Percentiles rank a stretch among this genome's conserved stretches.
phyloP scores from a whole-genome alignment of 1,284 basidiomycete genomes.

The Butyriboletus regius region DNA sequence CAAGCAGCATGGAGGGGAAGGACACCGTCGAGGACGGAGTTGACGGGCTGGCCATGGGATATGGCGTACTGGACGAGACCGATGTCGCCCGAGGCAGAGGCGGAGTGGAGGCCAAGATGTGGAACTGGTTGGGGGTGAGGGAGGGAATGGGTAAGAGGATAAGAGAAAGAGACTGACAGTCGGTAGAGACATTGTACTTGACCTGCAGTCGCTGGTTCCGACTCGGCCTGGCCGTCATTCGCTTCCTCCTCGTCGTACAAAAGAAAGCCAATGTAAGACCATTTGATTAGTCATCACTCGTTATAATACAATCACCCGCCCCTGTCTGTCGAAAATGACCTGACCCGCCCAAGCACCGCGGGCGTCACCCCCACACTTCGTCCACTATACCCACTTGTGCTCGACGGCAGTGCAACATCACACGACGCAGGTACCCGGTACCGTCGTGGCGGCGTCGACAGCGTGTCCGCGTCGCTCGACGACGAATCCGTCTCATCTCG shows the following conservation, averaged over 20 bases:
- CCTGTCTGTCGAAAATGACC: slow-evolving; percentile 17
- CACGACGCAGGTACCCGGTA: slow-evolving; percentile 11
- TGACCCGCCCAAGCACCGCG: slow-evolving; percentile 10
- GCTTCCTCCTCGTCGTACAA: slow-evolving; percentile 3
- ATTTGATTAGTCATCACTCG: slow-evolving; percentile 15
- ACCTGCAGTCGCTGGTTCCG: slow-evolving; percentile 43
- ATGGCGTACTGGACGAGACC: slow-evolving; percentile 83
- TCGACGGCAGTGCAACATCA: slow-evolving; percentile 12
- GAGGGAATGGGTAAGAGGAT: not conserved
- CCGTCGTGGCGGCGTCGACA: slow-evolving; percentile 24
- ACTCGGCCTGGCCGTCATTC: slow-evolving; percentile 13
- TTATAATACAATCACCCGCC: not conserved
- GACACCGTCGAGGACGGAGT: slow-evolving; percentile 85
- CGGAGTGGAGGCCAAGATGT: slow-evolving; percentile 81
- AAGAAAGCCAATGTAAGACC: not conserved
- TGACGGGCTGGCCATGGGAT: slow-evolving; percentile 86
- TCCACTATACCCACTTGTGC: slow-evolving; percentile 2
- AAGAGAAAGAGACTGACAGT: slow-evolving; percentile 46
- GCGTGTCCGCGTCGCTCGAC: slow-evolving; percentile 29
- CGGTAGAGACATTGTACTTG: slow-evolving; percentile 72
- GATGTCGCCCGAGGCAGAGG: slow-evolving; percentile 79
- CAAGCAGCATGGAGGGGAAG: slow-evolving; percentile 86
- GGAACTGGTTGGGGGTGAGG: slow-evolving; percentile 48
- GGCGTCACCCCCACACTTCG: slow-evolving; percentile 15
- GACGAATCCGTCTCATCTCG: slow-evolving; percentile 17